A percentile compares a stretch with the other conserved stretches of the same genome.
Evolutionary conservation across 768 basidiomycete genomes (phyloP).

Genomic region (Vishniacozyma victoriae): DNA sequence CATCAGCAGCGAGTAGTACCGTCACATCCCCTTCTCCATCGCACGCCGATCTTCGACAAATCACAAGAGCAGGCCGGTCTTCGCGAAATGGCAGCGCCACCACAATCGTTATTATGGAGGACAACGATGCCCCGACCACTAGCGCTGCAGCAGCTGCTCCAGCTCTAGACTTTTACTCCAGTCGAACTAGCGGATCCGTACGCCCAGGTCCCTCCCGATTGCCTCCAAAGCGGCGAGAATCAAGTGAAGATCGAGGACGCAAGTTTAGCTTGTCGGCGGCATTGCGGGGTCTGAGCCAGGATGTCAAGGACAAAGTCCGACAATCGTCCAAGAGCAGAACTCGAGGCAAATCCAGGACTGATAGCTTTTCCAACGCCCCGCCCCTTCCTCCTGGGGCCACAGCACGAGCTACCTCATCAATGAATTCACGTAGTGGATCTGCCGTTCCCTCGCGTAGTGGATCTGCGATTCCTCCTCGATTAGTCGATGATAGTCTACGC

Average conservation of each 20-base stretch:
- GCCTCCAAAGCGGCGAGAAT: not conserved
- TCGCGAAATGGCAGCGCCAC: conserved; percentile 17
- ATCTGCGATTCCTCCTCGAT: too few species aligned
- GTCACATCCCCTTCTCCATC: not conserved
- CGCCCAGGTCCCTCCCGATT: not conserved
- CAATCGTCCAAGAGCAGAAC: conserved; percentile 16
- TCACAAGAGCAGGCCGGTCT: conserved; percentile 15
- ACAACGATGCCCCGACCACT: not conserved
- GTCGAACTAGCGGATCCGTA: conserved; percentile 3
- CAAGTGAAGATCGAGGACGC: conserved; percentile 19
- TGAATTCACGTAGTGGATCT: too few species aligned
- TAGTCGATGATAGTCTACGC: too few species aligned
- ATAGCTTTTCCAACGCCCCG: not conserved
- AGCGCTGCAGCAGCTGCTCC: not conserved
- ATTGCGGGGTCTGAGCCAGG: conserved; percentile 38
- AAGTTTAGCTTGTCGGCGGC: conserved; percentile 41
- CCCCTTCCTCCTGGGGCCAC: too few species aligned
- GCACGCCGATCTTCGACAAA: not conserved
- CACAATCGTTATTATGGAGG: conserved; percentile 25
- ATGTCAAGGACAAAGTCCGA: conserved; percentile 38
- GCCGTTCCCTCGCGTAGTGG: too few species aligned
- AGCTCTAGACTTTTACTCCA: not conserved
- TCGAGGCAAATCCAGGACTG: too few species aligned
- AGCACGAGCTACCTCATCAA: too few species aligned
- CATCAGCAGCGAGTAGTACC: too few species aligned